phyloP scores from a whole-genome alignment of 2,329 filamentous ascomycete species.

The Venturia aucupariae region DNA sequence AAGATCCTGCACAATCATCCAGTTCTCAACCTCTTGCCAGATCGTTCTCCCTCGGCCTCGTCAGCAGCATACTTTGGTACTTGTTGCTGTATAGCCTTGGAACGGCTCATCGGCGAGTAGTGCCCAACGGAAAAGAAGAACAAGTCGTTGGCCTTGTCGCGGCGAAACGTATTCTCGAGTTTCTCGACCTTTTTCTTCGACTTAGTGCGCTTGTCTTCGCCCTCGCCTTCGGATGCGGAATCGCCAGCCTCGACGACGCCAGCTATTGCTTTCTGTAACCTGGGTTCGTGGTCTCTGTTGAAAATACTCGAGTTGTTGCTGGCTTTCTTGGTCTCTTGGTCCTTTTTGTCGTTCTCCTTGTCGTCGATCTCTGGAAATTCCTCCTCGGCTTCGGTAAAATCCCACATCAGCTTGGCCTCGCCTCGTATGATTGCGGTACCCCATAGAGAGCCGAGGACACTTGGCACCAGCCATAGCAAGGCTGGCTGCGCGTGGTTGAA shows the following conservation, averaged over 20 bases:
- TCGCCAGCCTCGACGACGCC: neutral
- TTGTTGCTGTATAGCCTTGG: neutral
- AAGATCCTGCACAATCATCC: neutral
- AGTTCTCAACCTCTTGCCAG: constrained; percentile 12
- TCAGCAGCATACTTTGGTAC: neutral
- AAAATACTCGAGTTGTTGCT: constrained; percentile 5
- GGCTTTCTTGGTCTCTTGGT: neutral
- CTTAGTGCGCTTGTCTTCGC: constrained; percentile 1
- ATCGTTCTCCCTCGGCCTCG: constrained; percentile 4
- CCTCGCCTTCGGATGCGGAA: constrained; percentile 9
- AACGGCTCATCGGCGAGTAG: neutral
- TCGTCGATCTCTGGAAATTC: constrained; percentile 24
- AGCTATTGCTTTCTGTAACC: constrained; percentile 9
- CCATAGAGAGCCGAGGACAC: constrained; percentile 68
- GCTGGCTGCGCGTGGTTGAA: constrained; percentile 82
- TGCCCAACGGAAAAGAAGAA: constrained; percentile 10
- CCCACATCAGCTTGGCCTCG: constrained; percentile 68
- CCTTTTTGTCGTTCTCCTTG: constrained; percentile 14
- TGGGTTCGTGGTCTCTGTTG: neutral
- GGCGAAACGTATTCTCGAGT: constrained; percentile 6
- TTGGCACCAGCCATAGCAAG: constrained; percentile 83
- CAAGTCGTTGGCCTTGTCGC: constrained; percentile 8
- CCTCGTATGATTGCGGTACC: constrained; percentile 60
- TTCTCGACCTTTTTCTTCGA: constrained; percentile 12
- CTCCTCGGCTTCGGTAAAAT: constrained; percentile 60